Evolutionary conservation across 2,329 filamentous ascomycete genomes (phyloP).

Genomic region (Colletotrichum eremochloae): DNA sequence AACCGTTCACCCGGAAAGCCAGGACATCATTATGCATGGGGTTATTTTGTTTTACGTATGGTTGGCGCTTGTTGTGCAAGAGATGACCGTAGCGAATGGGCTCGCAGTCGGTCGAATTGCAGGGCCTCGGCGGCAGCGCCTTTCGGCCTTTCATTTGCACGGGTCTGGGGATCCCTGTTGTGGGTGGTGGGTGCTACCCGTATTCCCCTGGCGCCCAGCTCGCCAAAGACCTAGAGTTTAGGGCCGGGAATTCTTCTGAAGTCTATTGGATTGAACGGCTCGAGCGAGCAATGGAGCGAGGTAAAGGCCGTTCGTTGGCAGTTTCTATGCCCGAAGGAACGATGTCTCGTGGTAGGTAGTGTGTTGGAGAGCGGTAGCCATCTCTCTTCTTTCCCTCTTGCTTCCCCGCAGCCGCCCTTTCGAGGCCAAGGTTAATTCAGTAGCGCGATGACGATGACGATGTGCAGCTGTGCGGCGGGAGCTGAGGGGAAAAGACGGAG

Average conservation of each 20-base stretch:
- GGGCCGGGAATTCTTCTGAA: conserved; percentile 9
- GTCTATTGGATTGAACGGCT: conserved; percentile 31
- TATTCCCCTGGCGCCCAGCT: conserved; percentile 11
- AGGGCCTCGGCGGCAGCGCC: conserved; percentile 28
- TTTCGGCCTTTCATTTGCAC: conserved; percentile 31
- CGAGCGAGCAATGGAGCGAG: conserved; percentile 39
- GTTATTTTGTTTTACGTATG: conserved; percentile 1
- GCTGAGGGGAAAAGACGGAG: conserved; percentile 2
- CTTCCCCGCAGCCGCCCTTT: conserved; percentile 25
- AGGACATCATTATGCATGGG: not conserved
- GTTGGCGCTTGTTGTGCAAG: not conserved
- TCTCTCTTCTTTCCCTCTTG: not conserved
- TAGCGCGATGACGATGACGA: conserved; percentile 25
- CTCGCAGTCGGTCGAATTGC: conserved; percentile 1
- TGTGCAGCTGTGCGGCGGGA: conserved; percentile 13
- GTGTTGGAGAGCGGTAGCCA: not conserved
- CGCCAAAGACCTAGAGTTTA: conserved; percentile 16
- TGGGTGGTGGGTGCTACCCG: conserved; percentile 2
- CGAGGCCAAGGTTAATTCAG: conserved; percentile 8
- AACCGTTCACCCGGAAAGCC: conserved; percentile 30
- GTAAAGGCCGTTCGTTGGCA: conserved; percentile 6
- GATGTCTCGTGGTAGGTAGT: not conserved
- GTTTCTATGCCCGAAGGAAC: not conserved
- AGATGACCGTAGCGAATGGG: not conserved
- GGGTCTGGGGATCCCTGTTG: conserved; percentile 21